Evolutionary conservation across 2,329 filamentous ascomycete genomes (phyloP).

Genomic region (Fusarium redolens): DNA sequence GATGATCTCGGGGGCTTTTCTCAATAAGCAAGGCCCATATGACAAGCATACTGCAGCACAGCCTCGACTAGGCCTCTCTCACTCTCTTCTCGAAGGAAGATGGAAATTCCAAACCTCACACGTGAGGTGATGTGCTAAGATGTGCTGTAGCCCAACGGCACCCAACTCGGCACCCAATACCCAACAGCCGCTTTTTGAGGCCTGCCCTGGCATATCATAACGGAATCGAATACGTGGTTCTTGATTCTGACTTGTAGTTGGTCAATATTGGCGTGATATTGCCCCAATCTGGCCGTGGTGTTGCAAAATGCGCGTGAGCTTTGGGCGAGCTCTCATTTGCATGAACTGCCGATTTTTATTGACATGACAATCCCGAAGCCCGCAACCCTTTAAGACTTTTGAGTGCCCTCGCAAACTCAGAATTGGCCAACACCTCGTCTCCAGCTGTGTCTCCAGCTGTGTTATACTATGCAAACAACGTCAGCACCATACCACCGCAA

Average conservation of each 20-base stretch:
- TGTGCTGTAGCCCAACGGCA: conserved; percentile 32
- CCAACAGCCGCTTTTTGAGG: conserved; percentile 36
- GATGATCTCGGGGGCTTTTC: not conserved
- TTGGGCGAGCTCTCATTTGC: conserved; percentile 34
- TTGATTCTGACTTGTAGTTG: conserved; percentile 19
- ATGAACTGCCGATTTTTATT: conserved; percentile 10
- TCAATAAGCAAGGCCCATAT: conserved; percentile 7
- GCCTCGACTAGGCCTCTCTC: conserved; percentile 16
- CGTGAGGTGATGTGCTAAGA: not conserved
- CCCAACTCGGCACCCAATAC: conserved; percentile 35
- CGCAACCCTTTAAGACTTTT: conserved; percentile 6
- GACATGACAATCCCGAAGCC: not conserved
- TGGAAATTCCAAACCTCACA: conserved; percentile 31
- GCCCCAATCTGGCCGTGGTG: conserved; percentile 26
- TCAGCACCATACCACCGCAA: conserved; percentile 22
- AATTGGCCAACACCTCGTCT: not conserved
- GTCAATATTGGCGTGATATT: conserved; percentile 29
- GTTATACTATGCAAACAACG: conserved; percentile 11
- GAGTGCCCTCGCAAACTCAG: not conserved
- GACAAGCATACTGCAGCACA: conserved; percentile 24
- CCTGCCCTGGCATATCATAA: conserved; percentile 21
- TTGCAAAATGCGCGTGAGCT: conserved; percentile 34
- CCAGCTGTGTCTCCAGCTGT: not conserved
- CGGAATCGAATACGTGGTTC: conserved; percentile 10
- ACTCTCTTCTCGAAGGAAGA: conserved; percentile 10